Percentiles rank a stretch among this genome's conserved stretches.
phyloP scores from a whole-genome alignment of 2,329 filamentous ascomycete species.

The Colletotrichum navitas region DNA sequence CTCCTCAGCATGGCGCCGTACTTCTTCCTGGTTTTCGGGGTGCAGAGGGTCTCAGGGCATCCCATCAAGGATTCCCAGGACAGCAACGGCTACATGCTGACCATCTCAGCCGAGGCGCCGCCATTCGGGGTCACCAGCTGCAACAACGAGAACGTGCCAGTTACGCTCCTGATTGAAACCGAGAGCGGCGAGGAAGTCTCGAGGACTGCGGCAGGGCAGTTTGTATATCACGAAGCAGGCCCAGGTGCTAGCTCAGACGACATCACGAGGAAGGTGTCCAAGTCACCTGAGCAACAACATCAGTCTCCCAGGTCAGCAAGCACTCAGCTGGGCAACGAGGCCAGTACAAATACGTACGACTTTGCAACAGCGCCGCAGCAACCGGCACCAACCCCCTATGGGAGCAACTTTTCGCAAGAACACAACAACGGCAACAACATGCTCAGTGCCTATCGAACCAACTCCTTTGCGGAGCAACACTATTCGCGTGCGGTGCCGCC shows the following conservation, averaged over 20 bases:
- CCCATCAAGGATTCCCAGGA: constrained; percentile 73
- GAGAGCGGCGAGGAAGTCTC: constrained; percentile 66
- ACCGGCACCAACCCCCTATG: constrained; percentile 49
- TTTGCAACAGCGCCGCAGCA: constrained; percentile 65
- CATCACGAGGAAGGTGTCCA: constrained; percentile 56
- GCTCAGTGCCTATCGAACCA: constrained; percentile 67
- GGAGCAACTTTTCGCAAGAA: constrained; percentile 55
- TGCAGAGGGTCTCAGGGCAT: constrained; percentile 74
- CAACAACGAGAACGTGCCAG: constrained; percentile 63
- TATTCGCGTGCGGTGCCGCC: constrained; percentile 55
- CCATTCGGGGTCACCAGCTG: constrained; percentile 65
- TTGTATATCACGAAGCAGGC: constrained; percentile 57
- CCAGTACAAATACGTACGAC: constrained; percentile 67
- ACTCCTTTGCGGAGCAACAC: constrained; percentile 62
- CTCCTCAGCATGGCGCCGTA: constrained; percentile 69
- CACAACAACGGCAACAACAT: constrained; percentile 63
- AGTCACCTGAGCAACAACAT: constrained; percentile 63
- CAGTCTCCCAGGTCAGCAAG: constrained; percentile 46
- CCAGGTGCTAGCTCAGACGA: constrained; percentile 53
- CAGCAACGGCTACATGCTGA: constrained; percentile 75
- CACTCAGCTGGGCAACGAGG: constrained; percentile 50
- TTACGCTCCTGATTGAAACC: constrained; percentile 67
- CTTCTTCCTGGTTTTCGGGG: constrained; percentile 82
- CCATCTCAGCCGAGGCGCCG: constrained; percentile 79
- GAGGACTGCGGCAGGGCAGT: constrained; percentile 61